A percentile compares a stretch with the other conserved stretches of the same genome.
Evolutionary conservation across 768 basidiomycete species (phyloP).

Genomic region (Pleurotus sapidus): DNA sequence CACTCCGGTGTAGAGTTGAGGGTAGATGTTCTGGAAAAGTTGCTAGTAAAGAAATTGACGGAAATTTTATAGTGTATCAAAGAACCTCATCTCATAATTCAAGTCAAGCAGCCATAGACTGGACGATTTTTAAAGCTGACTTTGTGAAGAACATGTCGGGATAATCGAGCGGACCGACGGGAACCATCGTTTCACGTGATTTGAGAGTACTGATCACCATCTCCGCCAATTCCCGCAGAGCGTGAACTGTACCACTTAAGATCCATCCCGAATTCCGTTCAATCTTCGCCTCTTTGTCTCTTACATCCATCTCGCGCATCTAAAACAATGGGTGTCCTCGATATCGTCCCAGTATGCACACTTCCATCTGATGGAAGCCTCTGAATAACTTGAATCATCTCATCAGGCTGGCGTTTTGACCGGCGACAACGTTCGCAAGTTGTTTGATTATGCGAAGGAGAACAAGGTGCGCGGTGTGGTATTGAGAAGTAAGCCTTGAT

Average conservation of each 20-base stretch:
- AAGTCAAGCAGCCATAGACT: no score
- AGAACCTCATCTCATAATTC: no score
- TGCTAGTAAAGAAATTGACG: no score
- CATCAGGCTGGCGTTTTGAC: slow-evolving; percentile 89
- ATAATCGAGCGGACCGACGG: background rate
- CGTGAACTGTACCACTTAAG: background rate
- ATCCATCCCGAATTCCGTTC: slow-evolving; percentile 5
- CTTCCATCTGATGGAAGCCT: background rate
- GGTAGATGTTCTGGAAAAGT: no score
- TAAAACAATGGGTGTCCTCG: slow-evolving; percentile 70
- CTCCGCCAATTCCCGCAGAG: slow-evolving; percentile 9
- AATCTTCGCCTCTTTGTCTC: slow-evolving; percentile 9
- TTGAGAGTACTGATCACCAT: slow-evolving; percentile 3
- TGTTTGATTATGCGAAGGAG: slow-evolving; percentile 92
- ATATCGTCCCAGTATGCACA: slow-evolving; percentile 74
- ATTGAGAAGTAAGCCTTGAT: slow-evolving; percentile 4
- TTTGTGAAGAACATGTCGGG: no score
- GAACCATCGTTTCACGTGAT: slow-evolving; percentile 8
- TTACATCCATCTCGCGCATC: slow-evolving; percentile 9
- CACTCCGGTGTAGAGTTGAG: no score
- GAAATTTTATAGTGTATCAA: no score
- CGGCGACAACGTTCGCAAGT: slow-evolving; percentile 90
- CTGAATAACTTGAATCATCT: slow-evolving; percentile 9
- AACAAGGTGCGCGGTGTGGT: slow-evolving; percentile 60
- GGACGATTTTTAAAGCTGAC: no score